Conservation (phyloP, 2,329 filamentous ascomycete species). For the Cordyceps javanica region DNA sequence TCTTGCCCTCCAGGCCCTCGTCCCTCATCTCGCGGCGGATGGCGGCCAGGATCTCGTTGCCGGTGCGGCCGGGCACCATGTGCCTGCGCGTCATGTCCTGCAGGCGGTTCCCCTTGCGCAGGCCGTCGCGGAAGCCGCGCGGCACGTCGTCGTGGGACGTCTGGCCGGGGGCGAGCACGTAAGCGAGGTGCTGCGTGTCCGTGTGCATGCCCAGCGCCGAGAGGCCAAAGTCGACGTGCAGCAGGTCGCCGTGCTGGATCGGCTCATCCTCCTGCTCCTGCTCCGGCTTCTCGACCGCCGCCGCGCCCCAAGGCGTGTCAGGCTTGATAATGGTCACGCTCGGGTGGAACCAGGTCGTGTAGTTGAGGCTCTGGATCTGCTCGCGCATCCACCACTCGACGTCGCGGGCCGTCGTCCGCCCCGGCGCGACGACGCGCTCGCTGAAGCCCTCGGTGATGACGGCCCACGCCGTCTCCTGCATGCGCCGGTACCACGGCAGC, state of each 20-base stretch:
- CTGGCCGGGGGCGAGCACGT: constrained; percentile 39
- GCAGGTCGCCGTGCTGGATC: constrained; percentile 39
- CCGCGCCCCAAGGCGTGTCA: constrained; percentile 15
- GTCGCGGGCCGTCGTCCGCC: constrained; percentile 37
- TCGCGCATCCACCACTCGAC: constrained; percentile 48
- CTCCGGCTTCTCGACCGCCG: background rate
- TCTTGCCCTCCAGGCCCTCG: constrained; percentile 39
- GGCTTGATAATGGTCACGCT: constrained; percentile 35
- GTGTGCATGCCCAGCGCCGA: constrained; percentile 42
- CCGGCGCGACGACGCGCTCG: constrained; percentile 35
- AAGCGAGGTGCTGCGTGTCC: constrained; percentile 45
- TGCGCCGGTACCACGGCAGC: constrained; percentile 35
- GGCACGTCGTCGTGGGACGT: constrained; percentile 34
- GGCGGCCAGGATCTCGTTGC: constrained; percentile 38
- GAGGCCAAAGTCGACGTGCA: constrained; percentile 45
- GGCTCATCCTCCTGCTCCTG: constrained; percentile 15
- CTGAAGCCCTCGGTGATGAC: constrained; percentile 42
- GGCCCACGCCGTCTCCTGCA: constrained; percentile 47
- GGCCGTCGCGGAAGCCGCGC: constrained; percentile 32
- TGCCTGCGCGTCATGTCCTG: constrained; percentile 41
- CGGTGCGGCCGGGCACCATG: constrained; percentile 38
- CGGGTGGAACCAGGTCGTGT: constrained; percentile 48
- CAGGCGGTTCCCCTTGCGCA: constrained; percentile 39
- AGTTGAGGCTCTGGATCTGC: constrained; percentile 41
- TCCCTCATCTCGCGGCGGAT: constrained; percentile 33